A percentile compares a stretch with the other conserved stretches of the same genome.
Conservation (phyloP, 331 rosid genomes). For the Acacia pycnantha region DNA sequence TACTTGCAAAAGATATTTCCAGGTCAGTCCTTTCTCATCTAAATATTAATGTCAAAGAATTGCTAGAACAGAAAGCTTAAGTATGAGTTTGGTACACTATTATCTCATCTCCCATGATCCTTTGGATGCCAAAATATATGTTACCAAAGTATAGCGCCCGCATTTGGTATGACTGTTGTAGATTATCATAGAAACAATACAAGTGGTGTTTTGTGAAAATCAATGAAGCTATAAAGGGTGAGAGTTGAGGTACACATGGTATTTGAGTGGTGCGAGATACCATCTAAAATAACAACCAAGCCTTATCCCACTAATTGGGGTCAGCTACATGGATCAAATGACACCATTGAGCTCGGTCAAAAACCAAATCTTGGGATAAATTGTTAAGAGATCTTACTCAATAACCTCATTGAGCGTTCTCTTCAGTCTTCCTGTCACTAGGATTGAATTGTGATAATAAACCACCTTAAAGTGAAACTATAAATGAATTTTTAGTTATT, state of each 20-base stretch:
- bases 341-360: too few species aligned
- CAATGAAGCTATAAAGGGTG: background rate
- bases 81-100: background rate
- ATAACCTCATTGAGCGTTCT: too few species aligned
- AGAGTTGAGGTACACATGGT: background rate
- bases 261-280: background rate
- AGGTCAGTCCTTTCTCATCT: slow-evolving; percentile 48
- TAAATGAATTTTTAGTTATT: too few species aligned
- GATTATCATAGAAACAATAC: background rate
- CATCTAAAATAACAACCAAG: too few species aligned
- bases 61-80: slow-evolving; percentile 11
- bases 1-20: slow-evolving; percentile 96
- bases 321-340: too few species aligned
- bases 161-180: background rate
- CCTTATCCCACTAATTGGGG: too few species aligned
- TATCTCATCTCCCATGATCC: background rate
- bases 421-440: too few species aligned
- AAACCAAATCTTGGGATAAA: too few species aligned
- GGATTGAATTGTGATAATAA: background rate
- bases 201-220: background rate
- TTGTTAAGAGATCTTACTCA: too few species aligned
- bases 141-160: background rate
- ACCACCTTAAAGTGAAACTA: background rate
- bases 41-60: slow-evolving; percentile 20
- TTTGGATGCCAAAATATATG: background rate